Evolutionary conservation across 768 basidiomycete species (phyloP).

Genomic region (Mycena kentingensis): DNA sequence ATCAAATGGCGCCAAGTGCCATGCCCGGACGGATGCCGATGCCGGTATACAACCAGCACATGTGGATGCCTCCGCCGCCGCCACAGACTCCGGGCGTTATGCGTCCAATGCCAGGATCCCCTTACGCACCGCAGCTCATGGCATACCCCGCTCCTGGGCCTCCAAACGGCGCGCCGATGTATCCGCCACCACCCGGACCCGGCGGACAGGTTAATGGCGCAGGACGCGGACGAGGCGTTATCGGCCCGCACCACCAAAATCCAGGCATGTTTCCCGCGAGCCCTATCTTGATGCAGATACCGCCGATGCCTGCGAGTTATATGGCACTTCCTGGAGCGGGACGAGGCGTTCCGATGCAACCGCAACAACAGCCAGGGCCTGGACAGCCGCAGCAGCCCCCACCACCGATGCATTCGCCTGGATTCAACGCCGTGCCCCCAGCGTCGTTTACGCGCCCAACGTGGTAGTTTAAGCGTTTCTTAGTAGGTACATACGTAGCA

Average conservation of each 20-base stretch:
- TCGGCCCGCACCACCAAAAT: constrained; percentile 59
- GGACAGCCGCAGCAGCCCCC: constrained; percentile 33
- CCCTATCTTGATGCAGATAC: constrained; percentile 70
- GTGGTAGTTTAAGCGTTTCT: constrained; percentile 42
- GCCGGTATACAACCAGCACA: constrained; percentile 58
- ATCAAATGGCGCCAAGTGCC: constrained; percentile 63
- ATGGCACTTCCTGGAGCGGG: constrained; percentile 52
- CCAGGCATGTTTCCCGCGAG: constrained; percentile 67
- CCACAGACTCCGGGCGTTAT: constrained; percentile 56
- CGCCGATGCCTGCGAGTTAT: constrained; percentile 47
- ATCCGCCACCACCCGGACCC: no score
- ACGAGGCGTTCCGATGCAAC: constrained; percentile 44
- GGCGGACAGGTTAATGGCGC: constrained; percentile 33
- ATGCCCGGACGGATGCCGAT: constrained; percentile 61
- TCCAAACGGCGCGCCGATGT: no score
- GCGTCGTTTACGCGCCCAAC: constrained; percentile 47
- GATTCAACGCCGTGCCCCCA: constrained; percentile 45
- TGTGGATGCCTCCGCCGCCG: constrained; percentile 63
- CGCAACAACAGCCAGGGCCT: constrained; percentile 31
- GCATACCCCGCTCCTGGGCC: no score
- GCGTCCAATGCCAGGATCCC: constrained; percentile 50
- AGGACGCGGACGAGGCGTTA: constrained; percentile 58
- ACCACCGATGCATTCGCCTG: constrained; percentile 35
- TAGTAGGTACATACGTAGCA: no score
- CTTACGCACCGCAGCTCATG: constrained; percentile 42